Conservation (phyloP, 768 basidiomycete genomes). For the Naganishia antarctica region DNA sequence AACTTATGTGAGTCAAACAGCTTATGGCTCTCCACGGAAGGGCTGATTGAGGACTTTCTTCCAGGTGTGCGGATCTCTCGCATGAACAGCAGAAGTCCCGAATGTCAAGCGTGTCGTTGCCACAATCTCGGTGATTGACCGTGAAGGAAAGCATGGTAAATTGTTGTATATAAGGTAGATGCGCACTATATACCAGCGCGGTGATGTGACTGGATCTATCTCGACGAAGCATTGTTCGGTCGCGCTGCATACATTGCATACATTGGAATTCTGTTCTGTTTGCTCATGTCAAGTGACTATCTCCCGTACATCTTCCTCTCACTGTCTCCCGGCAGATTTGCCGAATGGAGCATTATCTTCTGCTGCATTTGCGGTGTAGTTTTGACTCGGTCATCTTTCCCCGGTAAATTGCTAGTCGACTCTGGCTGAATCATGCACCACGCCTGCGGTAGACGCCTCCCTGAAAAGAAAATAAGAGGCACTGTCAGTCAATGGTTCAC, state of each 20-base stretch:
- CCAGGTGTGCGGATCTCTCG: conserved; percentile 7
- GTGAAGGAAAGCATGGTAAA: background rate
- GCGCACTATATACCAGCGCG: too few species aligned
- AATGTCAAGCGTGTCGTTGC: conserved; percentile 6
- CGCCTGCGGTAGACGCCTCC: background rate
- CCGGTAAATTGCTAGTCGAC: too few species aligned
- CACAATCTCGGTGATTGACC: background rate
- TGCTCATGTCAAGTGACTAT: too few species aligned
- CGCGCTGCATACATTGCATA: too few species aligned
- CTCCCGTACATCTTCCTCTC: too few species aligned
- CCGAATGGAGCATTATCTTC: too few species aligned
- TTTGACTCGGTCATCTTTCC: too few species aligned
- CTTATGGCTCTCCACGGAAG: background rate
- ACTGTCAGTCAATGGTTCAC: background rate
- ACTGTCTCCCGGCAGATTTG: too few species aligned
- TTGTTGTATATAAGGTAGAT: background rate
- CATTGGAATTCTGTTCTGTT: too few species aligned
- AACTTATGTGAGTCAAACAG: conserved; percentile 63
- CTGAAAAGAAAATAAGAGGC: background rate
- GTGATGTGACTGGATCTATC: too few species aligned
- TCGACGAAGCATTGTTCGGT: too few species aligned
- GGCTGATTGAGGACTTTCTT: background rate
- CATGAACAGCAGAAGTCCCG: conserved; percentile 14
- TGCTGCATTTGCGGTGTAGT: too few species aligned
- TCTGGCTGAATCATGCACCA: background rate